Evolutionary conservation across 805 yeast species (phyloP), one percentile per base, ranked within the genome.

Genomic region (Metschnikowia gelsemii): DNA sequence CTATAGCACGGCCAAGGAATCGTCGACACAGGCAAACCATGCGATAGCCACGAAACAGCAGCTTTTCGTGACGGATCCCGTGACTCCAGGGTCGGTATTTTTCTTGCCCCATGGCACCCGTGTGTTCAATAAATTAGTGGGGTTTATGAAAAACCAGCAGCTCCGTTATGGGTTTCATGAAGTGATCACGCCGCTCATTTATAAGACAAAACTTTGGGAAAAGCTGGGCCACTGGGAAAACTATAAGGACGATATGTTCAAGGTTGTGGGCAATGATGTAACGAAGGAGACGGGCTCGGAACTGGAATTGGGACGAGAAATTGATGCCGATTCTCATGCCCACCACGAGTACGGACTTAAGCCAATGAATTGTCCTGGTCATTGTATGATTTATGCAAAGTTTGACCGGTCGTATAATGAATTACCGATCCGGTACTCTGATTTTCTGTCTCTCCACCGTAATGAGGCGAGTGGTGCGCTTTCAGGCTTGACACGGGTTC

Each of bases 351-450:
- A 84, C 60, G 95, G 96, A 0, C 68, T 91, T 30, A 93, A 93
- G 57, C 99, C 99, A 7, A 82, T 88, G 96, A 87, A 87, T 63
- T 88, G 96, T 57, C 96, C 96, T 0, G 96, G 96, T 0, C 99
- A 93, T 59, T 93, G 99, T 60, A 57, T 93, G 32, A 76, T 93
- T 16, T 93, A 80, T 63, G 76, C 79, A 34, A 74, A 82, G 51
- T 80, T 80, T 47, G 88, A 86, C 36, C 76, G 91, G 47, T 84
- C 95, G 0, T 84, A 87, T 58, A 79, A 85, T 33, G 98, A 93
- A 50, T 66, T 93, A 38, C 99, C 99, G 0, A 67, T 91, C 30
- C 66, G 97, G 50, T 76, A 76, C 50, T 81, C 95, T 17, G 99
- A 93, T 62, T 91, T 91, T 66, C 84, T 95, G 18, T 87, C 96